Base-by-base conservation (phyloP, 768 basidiomycete species). In the Termitomyces sp. region DNA sequence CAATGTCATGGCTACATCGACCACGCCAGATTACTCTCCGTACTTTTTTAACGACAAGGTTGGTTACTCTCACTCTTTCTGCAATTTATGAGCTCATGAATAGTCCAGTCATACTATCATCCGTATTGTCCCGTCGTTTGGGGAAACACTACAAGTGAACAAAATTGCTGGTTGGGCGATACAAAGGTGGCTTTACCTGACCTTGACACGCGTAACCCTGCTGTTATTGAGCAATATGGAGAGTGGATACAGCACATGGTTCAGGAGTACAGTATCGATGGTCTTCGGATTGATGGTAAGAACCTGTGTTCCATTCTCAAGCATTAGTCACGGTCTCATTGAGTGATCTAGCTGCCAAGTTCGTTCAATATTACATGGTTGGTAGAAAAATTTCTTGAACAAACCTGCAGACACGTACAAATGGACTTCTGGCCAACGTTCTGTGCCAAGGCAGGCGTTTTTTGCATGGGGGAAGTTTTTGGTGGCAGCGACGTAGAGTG, bases 101-200 rank as follows among this genome's bases (percentile, higher is more conserved):
- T 58, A 48, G 59, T 51, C 27, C 58, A 88, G 81, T 79, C 83
- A 0, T 78, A 84, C 61, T 93, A 88, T 69, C 93, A 94, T 69
- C 79, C 86, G 0, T 93, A 91, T 71, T 93, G 91, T 67, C 77
- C 82, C 16, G 80, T 95, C 39, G 77, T 87, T 58, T 93, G 81
- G 79, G 76, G 74, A 33, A 91, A 94, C 67, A 71, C 75, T 37
- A 88, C 85, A 4, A 85, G 86, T 61, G 81, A 88, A 66, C 82
- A 93, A 72, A 68, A 80, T 42, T 93, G 93, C 71, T 95, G 93
- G 92, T 74, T 95, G 18, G 93, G 93, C 2, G 91, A 95, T 67
- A 73, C 74, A 12, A 79, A 75, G 2, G 88, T 95, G 54, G 79
- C 90, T 24, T 77, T 94, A 0, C 83, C 89, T 0, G 93, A 95